These are phyloP conservation scores for Detonula confervacea DNA, from an alignment of 352 stramenopile species.

Conservation along the genomic window DNA sequence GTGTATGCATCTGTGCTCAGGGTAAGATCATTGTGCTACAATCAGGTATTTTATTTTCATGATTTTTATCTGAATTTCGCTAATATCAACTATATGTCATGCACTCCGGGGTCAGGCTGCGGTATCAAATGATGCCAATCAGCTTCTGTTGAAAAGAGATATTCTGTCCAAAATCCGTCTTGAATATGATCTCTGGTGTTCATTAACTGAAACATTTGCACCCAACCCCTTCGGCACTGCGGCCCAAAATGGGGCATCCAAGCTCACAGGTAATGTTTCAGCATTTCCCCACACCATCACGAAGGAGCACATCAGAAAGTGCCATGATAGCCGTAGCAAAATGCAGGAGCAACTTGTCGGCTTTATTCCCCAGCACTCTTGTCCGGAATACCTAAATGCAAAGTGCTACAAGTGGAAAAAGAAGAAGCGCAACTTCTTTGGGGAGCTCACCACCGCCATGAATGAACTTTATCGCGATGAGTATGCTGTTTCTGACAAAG, in stretches of 20 bases:
- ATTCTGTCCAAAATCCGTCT: slow-evolving; percentile 69
- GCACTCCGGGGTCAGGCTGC: slow-evolving; percentile 28
- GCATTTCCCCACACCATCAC: slow-evolving; percentile 48
- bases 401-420: slow-evolving; percentile 33
- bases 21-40: slow-evolving; percentile 12
- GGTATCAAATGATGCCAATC: slow-evolving; percentile 57
- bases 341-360: slow-evolving; percentile 74
- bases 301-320: slow-evolving; percentile 53
- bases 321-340: slow-evolving; percentile 54
- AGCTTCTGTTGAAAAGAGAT: slow-evolving; percentile 71
- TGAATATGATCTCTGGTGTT: slow-evolving; percentile 81
- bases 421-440: slow-evolving; percentile 61
- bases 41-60: background rate
- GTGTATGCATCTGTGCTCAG: slow-evolving; percentile 79
- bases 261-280: slow-evolving; percentile 14
- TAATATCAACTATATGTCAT: slow-evolving; percentile 2
- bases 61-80: background rate
- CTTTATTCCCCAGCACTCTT: slow-evolving; percentile 71
- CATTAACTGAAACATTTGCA: slow-evolving; percentile 78
- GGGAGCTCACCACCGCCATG: slow-evolving; percentile 70
- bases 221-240: slow-evolving; percentile 38
- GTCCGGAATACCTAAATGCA: slow-evolving; percentile 34
- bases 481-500: slow-evolving; percentile 64
- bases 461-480: slow-evolving; percentile 66
- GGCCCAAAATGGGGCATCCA: background rate